These are phyloP conservation scores for Parafenestella ontariensis DNA, from an alignment of 2,329 filamentous ascomycete genomes.

Conservation along the genomic window DNA sequence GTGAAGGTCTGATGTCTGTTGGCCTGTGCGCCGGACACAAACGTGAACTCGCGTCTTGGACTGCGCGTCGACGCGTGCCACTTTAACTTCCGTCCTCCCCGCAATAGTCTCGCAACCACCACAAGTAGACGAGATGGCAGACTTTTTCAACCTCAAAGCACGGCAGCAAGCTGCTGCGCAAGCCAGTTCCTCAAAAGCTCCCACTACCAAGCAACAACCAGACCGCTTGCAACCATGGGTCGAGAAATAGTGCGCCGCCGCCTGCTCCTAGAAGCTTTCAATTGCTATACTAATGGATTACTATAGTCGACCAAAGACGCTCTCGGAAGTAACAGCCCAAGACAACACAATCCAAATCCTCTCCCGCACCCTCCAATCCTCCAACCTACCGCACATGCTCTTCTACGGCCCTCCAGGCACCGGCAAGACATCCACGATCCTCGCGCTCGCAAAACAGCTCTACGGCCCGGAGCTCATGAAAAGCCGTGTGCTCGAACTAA, in stretches of 20 bases:
- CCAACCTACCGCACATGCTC: constrained; percentile 98
- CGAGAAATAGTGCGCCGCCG: constrained; percentile 83
- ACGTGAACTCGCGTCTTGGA: constrained; percentile 39
- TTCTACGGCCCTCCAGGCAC: constrained; percentile 98
- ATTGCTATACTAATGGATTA: constrained; percentile 14
- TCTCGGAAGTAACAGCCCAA: constrained; percentile 95
- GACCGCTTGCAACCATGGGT: constrained; percentile 89
- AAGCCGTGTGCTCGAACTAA: constrained; percentile 95
- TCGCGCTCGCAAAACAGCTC: constrained; percentile 95
- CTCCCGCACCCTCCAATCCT: constrained; percentile 89
- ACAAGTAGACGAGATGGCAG: constrained; percentile 68
- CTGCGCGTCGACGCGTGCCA: constrained; percentile 40
- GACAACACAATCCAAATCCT: constrained; percentile 96
- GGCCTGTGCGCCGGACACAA: constrained; percentile 30
- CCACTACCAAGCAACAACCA: constrained; percentile 66
- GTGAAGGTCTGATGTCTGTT: constrained; percentile 3
- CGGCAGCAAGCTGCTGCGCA: constrained; percentile 75
- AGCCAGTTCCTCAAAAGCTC: constrained; percentile 72
- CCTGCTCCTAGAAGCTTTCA: not conserved
- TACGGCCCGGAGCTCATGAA: constrained; percentile 95
- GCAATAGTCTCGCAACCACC: constrained; percentile 11
- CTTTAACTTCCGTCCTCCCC: constrained; percentile 30
- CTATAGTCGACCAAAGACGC: constrained; percentile 84
- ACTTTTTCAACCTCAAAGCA: constrained; percentile 95
- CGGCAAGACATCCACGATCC: constrained; percentile 96